Percentiles rank a stretch among this genome's conserved stretches.
These are phyloP conservation scores for Trichomonascus vanleenenianus DNA, from an alignment of 805 yeast genomes.

Conservation along the genomic window DNA sequence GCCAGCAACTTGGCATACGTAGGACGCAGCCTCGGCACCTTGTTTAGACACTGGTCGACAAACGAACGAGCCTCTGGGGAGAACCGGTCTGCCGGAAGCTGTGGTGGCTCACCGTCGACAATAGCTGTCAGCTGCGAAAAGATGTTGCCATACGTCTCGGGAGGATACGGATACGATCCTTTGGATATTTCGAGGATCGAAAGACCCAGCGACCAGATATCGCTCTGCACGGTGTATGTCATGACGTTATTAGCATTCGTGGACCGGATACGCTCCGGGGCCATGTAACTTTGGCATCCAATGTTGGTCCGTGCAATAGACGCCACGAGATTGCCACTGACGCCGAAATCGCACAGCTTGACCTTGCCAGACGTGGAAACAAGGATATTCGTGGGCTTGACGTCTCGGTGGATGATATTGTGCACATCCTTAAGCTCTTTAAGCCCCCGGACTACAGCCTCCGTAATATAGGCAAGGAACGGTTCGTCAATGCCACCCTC, in stretches of 20 bases:
- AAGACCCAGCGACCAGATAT: conserved; percentile 91
- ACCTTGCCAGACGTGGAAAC: conserved; percentile 79
- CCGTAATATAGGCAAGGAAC: conserved; percentile 70
- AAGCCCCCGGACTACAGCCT: conserved; percentile 72
- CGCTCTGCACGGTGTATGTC: conserved; percentile 81
- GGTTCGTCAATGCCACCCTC: conserved; percentile 72
- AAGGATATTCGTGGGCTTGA: conserved; percentile 89
- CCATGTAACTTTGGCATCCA: conserved; percentile 98
- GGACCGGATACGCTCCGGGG: conserved; percentile 87
- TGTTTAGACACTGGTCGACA: conserved; percentile 61
- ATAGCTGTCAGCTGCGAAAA: conserved; percentile 92
- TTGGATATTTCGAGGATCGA: conserved; percentile 85
- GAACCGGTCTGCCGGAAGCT: conserved; percentile 52
- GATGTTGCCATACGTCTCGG: conserved; percentile 83
- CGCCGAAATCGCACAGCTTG: conserved; percentile 94
- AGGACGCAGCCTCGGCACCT: conserved; percentile 76
- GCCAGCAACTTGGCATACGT: conserved; percentile 63
- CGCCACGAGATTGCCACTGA: conserved; percentile 89
- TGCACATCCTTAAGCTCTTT: conserved; percentile 81
- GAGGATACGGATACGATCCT: conserved; percentile 94
- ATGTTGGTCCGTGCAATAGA: conserved; percentile 91
- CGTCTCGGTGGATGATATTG: conserved; percentile 92
- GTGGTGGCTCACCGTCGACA: conserved; percentile 94
- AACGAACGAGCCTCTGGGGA: conserved; percentile 76
- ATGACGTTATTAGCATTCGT: conserved; percentile 25